phyloP scores from a whole-genome alignment of 495 filamentous ascomycete species.

The Aspergillus haitiensis region DNA sequence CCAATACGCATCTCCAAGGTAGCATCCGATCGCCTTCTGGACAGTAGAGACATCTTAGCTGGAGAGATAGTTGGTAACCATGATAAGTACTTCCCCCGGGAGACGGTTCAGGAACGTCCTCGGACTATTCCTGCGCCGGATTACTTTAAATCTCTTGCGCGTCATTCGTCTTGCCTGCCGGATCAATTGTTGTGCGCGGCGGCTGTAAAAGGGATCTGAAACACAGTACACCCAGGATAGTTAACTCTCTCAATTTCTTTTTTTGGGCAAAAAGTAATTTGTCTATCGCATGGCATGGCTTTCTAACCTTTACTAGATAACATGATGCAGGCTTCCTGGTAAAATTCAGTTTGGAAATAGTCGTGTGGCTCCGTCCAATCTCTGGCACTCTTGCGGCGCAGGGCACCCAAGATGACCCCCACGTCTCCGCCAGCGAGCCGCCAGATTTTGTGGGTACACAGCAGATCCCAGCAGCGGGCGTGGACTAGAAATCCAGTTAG shows the following conservation, averaged over 20 bases:
- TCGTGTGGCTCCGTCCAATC: conserved; percentile 2
- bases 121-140: background rate
- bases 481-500: conserved; percentile 6
- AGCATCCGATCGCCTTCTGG: conserved; percentile 9
- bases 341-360: too few relatives aligned
- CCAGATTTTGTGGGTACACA: conserved; percentile 10
- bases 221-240: background rate
- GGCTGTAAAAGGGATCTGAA: conserved; percentile 4
- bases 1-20: conserved; percentile 15
- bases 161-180: conserved; percentile 2
- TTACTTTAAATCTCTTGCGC: background rate
- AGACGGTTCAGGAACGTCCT: conserved; percentile 4
- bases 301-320: too few relatives aligned
- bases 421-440: background rate
- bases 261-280: too few relatives aligned
- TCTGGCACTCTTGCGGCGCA: conserved; percentile 9
- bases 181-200: background rate
- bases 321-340: too few relatives aligned
- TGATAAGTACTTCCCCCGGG: conserved; percentile 1
- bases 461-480: conserved; percentile 9
- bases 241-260: background rate
- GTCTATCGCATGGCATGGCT: background rate
- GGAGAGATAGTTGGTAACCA: conserved; percentile 8
- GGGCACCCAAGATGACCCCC: background rate
- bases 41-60: background rate